phyloP scores from a whole-genome alignment of 2,329 filamentous ascomycete genomes.

The Nigrospora oryzae region DNA sequence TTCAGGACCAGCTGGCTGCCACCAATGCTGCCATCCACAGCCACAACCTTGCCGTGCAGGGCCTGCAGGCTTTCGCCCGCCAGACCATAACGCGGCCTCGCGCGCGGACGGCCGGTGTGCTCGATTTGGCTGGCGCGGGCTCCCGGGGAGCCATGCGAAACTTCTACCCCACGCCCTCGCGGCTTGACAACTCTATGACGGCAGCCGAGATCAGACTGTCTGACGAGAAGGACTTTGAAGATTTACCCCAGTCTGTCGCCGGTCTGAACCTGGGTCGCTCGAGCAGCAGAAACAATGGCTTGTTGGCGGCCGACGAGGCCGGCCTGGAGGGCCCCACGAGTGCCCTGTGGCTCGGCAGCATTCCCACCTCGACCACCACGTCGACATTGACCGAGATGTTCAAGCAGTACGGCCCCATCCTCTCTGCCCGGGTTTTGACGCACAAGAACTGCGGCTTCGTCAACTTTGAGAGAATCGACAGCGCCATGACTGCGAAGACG shows the following conservation, averaged over 20 bases:
- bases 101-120: constrained; percentile 82
- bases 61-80: constrained; percentile 62
- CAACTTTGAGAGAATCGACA: constrained; percentile 89
- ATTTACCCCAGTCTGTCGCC: constrained; percentile 74
- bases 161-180: constrained; percentile 66
- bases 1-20: constrained; percentile 55
- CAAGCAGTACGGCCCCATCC: constrained; percentile 81
- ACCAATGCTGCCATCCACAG: constrained; percentile 70
- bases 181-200: constrained; percentile 68
- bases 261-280: constrained; percentile 64
- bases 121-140: constrained; percentile 58
- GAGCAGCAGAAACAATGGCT: constrained; percentile 57
- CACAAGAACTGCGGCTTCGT: constrained; percentile 99
- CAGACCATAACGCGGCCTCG: constrained; percentile 76
- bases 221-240: constrained; percentile 72
- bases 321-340: constrained; percentile 84
- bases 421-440: constrained; percentile 86
- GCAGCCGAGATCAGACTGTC: constrained; percentile 66
- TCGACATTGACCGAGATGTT: constrained; percentile 95
- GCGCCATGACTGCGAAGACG: constrained; percentile 80
- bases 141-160: constrained; percentile 48
- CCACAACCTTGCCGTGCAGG: constrained; percentile 85
- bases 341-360: constrained; percentile 94
- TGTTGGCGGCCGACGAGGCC: constrained; percentile 67
- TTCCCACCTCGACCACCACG: constrained; percentile 92